Percentiles rank a stretch among this genome's conserved stretches.
phyloP scores from a whole-genome alignment of 108 stramenopile species.

The Aurantiochytrium sp. region DNA sequence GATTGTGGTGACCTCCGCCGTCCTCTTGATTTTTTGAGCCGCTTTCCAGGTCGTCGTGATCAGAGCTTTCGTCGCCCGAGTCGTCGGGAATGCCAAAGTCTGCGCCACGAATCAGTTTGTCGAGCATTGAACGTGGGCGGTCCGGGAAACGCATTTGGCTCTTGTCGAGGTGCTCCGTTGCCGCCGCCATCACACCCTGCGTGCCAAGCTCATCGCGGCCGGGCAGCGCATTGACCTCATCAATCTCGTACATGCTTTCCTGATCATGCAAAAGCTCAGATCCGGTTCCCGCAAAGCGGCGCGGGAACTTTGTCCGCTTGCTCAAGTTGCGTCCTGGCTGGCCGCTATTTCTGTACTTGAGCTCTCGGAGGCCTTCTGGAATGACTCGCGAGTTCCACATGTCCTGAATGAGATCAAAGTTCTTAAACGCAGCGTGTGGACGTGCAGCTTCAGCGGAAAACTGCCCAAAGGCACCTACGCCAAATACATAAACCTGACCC shows the following conservation, averaged over 20 bases:
- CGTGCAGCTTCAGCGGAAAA: constrained; percentile 33
- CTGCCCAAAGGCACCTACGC: constrained; percentile 48
- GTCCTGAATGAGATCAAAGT: constrained; percentile 36
- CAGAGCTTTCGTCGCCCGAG: background rate
- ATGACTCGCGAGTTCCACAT: constrained; percentile 42
- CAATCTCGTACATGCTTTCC: background rate
- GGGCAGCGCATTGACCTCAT: background rate
- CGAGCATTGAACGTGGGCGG: background rate
- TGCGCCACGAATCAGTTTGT: background rate
- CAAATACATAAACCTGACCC: constrained; percentile 61
- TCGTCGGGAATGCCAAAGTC: constrained; percentile 14
- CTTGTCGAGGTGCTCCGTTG: background rate
- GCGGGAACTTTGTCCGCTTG: constrained; percentile 3
- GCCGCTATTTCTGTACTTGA: background rate
- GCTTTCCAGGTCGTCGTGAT: background rate
- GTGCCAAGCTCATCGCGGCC: background rate
- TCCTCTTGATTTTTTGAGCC: background rate
- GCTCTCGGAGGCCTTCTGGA: background rate
- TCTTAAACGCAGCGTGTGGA: constrained; percentile 25
- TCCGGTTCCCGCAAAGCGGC: background rate
- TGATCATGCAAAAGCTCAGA: background rate
- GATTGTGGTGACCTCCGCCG: background rate
- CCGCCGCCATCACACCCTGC: background rate
- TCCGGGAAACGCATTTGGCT: background rate
- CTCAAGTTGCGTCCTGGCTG: background rate